phyloP scores from a whole-genome alignment of 2,329 filamentous ascomycete species.

The Ophiostoma sp. region DNA sequence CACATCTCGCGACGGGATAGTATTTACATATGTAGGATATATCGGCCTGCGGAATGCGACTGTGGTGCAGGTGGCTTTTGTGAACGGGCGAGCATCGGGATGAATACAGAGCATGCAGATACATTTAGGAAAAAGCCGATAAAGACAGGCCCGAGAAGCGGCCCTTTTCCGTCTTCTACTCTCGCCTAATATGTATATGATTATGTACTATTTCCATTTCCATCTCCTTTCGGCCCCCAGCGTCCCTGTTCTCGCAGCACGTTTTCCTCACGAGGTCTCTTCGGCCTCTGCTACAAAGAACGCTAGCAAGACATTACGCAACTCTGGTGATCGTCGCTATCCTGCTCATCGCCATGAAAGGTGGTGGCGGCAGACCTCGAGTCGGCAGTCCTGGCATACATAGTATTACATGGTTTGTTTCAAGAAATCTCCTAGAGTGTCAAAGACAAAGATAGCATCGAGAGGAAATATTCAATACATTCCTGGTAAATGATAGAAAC shows the following conservation, averaged over 20 bases:
- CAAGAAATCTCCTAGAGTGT: neutral
- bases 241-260: neutral
- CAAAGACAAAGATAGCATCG: neutral
- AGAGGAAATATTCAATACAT: neutral
- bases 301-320: slow-evolving; percentile 4
- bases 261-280: slow-evolving; percentile 6
- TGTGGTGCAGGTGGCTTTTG: neutral
- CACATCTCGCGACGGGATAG: neutral
- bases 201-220: neutral
- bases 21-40: neutral
- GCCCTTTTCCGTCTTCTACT: neutral
- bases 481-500: neutral
- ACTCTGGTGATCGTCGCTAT: neutral
- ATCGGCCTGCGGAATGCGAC: neutral
- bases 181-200: too few species aligned
- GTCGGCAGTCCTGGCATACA: too few species aligned
- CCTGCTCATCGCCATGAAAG: neutral
- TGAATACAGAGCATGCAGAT: neutral
- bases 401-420: neutral
- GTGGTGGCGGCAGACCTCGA: neutral
- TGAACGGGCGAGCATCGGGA: neutral
- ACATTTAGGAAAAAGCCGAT: neutral
- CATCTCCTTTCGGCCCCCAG: too few species aligned
- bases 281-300: neutral
- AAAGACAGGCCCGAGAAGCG: neutral